phyloP scores from a whole-genome alignment of 306 rosid species.

The Adenanthera pavonina region DNA sequence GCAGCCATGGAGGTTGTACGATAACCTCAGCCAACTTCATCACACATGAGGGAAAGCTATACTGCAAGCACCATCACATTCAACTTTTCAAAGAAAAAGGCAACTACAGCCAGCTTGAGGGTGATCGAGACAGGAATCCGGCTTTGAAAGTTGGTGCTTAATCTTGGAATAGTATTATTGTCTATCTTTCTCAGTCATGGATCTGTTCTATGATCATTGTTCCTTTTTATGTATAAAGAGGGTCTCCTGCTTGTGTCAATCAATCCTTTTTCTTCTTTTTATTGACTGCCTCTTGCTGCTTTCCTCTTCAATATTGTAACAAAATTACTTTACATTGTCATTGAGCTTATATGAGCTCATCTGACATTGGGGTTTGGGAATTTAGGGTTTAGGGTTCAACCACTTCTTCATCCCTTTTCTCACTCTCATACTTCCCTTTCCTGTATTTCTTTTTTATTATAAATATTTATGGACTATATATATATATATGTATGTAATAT shows the following conservation, averaged over 20 bases:
- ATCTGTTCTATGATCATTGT: conserved; percentile 8
- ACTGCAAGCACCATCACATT: conserved; percentile 87
- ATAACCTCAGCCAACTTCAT: conserved; percentile 71
- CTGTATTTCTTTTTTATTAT: background rate
- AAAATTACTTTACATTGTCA: background rate
- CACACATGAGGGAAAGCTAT: conserved; percentile 77
- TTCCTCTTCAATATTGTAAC: background rate
- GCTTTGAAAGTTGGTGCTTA: conserved; percentile 41
- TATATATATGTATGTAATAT: background rate
- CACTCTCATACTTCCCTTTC: background rate
- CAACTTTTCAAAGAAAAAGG: conserved; percentile 86
- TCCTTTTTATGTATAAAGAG: background rate
- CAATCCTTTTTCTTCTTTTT: background rate
- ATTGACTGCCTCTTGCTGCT: background rate
- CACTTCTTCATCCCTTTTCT: background rate
- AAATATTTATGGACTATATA: background rate
- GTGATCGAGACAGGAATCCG: conserved; percentile 28
- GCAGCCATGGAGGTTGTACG: conserved; percentile 79
- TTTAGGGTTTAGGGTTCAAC: background rate
- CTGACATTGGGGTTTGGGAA: background rate
- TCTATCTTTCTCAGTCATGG: background rate
- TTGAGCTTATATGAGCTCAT: background rate
- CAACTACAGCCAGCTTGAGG: conserved; percentile 78
- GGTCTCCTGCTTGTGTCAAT: conserved; percentile 3
- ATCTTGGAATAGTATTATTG: conserved; percentile 32